These are phyloP conservation scores for Beauveria varroae DNA, from an alignment of 2,329 filamentous ascomycete genomes.

Conservation along the genomic window DNA sequence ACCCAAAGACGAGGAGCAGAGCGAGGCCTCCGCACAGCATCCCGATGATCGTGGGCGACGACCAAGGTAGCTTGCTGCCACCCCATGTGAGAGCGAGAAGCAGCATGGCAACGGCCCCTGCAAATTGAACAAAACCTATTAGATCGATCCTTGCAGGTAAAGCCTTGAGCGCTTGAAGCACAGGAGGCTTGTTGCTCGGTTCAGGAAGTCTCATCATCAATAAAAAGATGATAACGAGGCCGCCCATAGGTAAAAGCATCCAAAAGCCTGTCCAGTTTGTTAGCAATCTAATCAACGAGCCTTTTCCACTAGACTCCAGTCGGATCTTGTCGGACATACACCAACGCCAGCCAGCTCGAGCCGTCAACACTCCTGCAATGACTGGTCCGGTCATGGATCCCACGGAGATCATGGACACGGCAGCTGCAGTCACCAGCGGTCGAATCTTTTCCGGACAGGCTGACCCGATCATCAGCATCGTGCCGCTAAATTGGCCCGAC, in stretches of 20 bases:
- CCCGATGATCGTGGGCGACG: not conserved
- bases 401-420: constrained; percentile 4
- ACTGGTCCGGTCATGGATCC: constrained; percentile 10
- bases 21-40: not conserved
- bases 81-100: not conserved
- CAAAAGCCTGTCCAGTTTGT: not conserved
- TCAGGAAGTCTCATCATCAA: too few relatives aligned
- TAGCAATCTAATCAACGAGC: too few relatives aligned
- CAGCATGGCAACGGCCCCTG: not conserved
- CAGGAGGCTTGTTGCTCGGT: not conserved
- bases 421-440: not conserved
- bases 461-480: not conserved
- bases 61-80: not conserved
- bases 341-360: constrained; percentile 9
- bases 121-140: not conserved
- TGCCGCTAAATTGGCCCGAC: constrained; percentile 9
- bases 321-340: not conserved
- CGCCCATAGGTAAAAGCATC: constrained; percentile 4
- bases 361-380: constrained; percentile 9
- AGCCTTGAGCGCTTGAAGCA: not conserved
- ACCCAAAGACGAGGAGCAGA: not conserved
- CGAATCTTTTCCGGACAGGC: not conserved
- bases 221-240: not conserved
- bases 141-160: not conserved
- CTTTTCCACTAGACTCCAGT: too few relatives aligned